Percentiles rank a stretch among this genome's conserved stretches.
Conservation (phyloP, 495 filamentous ascomycete species). For the Xeromyces bisporus region DNA sequence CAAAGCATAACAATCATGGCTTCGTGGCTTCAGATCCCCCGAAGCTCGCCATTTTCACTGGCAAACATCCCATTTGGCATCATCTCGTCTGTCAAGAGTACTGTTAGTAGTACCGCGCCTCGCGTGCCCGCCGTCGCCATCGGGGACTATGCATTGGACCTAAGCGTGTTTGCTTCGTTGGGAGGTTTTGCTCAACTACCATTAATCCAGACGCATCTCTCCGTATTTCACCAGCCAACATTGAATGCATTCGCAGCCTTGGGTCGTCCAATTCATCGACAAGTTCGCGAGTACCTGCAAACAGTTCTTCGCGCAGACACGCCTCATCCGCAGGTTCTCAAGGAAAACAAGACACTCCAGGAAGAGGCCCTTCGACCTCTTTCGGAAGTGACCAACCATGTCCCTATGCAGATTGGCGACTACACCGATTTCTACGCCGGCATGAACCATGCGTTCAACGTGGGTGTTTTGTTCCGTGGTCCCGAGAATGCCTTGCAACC, state of each 20-base stretch:
- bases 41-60: constrained; percentile 60
- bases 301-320: constrained; percentile 48
- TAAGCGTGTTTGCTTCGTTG: constrained; percentile 43
- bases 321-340: constrained; percentile 39
- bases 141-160: constrained; percentile 59
- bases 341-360: constrained; percentile 37
- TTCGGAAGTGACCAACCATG: constrained; percentile 46
- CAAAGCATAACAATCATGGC: constrained; percentile 34
- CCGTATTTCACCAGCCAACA: constrained; percentile 50
- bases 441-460: constrained; percentile 67
- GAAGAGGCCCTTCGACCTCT: constrained; percentile 36
- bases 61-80: constrained; percentile 90
- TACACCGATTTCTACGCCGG: constrained; percentile 98
- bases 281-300: constrained; percentile 60
- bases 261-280: constrained; percentile 50
- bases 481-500: constrained; percentile 64
- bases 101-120: too few species aligned
- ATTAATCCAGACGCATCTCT: constrained; percentile 34
- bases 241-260: constrained; percentile 74
- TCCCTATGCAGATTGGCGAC: constrained; percentile 82
- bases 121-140: constrained; percentile 63
- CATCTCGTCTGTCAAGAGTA: constrained; percentile 41
- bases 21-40: constrained; percentile 49
- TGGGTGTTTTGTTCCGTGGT: constrained; percentile 72
- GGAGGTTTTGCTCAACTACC: constrained; percentile 46